These are phyloP conservation scores for Tylopilus vinaceipallidus DNA, from an alignment of 768 basidiomycete species.

Conservation along the genomic window DNA sequence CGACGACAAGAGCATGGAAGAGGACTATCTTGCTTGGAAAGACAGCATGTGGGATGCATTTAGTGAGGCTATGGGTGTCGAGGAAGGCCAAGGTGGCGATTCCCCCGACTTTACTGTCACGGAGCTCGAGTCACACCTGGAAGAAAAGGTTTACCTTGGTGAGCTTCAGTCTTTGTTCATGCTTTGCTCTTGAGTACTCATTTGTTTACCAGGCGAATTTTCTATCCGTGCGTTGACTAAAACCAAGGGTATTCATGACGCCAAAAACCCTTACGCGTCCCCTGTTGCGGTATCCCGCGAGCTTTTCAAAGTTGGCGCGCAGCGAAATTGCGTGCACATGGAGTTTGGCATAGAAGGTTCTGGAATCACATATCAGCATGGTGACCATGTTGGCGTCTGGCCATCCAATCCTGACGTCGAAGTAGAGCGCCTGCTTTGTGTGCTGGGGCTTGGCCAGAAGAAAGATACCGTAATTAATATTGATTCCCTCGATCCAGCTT, in stretches of 20 bases:
- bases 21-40: conserved; percentile 99
- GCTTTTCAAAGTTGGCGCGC: conserved; percentile 70
- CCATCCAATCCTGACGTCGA: conserved; percentile 92
- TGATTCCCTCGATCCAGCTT: conserved; percentile 94
- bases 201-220: conserved; percentile 66
- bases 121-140: conserved; percentile 70
- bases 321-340: conserved; percentile 91
- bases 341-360: conserved; percentile 94
- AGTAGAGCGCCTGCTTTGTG: conserved; percentile 83
- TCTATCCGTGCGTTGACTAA: conserved; percentile 91
- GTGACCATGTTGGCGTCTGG: conserved; percentile 98
- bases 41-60: conserved; percentile 96
- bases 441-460: conserved; percentile 81
- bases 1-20: conserved; percentile 99
- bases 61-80: conserved; percentile 77
- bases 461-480: conserved; percentile 84
- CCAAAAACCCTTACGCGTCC: conserved; percentile 94
- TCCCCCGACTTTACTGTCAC: conserved; percentile 91
- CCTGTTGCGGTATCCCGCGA: conserved; percentile 77
- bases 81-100: conserved; percentile 96
- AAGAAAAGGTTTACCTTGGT: conserved; percentile 94
- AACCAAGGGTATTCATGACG: conserved; percentile 95
- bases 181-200: neutral
- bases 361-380: conserved; percentile 97
- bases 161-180: conserved; percentile 29